Evolutionary conservation across 768 basidiomycete species (phyloP), one percentile per base, ranked within the genome.

Genomic region (Calocybe gangraenosa): DNA sequence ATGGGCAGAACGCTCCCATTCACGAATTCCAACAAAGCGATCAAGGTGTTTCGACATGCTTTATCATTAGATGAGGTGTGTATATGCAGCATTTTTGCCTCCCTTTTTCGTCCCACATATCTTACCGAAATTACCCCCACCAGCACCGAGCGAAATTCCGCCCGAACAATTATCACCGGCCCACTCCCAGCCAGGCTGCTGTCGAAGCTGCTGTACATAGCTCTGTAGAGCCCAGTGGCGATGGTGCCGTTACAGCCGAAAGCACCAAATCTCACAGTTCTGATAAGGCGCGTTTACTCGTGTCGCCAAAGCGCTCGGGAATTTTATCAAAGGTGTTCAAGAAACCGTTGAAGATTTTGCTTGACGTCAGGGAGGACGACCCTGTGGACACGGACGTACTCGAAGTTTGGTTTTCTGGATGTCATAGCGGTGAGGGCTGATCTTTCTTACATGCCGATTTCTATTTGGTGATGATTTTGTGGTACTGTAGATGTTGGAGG

Each of bases 351-450:
- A 25, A 28, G 20, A 48, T 17, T 22, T 8, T 54, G 2, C 33
- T 44, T 3, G 37, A 33, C n/a, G 31, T 44, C 18, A 15, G 9
- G 37, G 50, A 49, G 14, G 48, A 47, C 19, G n/a, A 36, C 5
- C 37, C 48, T 21, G 47, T 49, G 8, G 49, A 57, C 20, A 56
- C 55, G 19, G 79, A 88, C 59, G 79, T 87, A 11, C 58, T 81
- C 10, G 88, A 92, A 58, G 86, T 90, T 2, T 92, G 87, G 87
- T 92, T 92, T 54, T 54, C 78, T 5, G 88, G 88, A 1, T 78
- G 79, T 49, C 88, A 90, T 54, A 58, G 65, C 34, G 87, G 87
- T 87, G 47, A 44, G 79, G 62, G 32, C 28, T 10, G 3, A 21
- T 37, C 7, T 21, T 36, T 9, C 14, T n/a, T 42, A 33, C 37